A percentile compares a stretch with the other conserved stretches of the same genome.
These are phyloP conservation scores for Cajanus cajan DNA, from an alignment of 306 rosid genomes.

Conservation along the genomic window DNA sequence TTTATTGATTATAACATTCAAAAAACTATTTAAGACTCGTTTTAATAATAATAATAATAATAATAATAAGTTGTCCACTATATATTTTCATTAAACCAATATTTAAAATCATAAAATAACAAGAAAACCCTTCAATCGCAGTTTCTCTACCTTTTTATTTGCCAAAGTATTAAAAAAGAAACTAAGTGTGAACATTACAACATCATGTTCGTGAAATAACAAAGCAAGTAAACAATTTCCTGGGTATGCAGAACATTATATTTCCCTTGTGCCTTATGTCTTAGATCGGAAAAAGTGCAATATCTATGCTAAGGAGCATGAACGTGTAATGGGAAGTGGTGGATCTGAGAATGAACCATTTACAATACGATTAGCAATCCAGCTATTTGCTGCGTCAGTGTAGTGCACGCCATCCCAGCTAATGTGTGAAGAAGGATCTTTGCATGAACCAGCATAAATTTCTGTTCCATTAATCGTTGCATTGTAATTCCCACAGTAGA, in stretches of 20 bases:
- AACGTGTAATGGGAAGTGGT: constrained; percentile 43
- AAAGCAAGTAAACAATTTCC: background rate
- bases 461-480: constrained; percentile 51
- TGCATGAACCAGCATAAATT: constrained; percentile 56
- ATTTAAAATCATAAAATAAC: background rate
- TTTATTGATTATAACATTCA: too few species aligned
- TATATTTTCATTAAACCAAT: background rate
- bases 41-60: too few species aligned
- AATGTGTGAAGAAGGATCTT: constrained; percentile 61
- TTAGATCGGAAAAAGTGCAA: background rate
- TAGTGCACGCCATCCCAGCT: constrained; percentile 98
- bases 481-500: constrained; percentile 58
- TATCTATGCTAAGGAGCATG: constrained; percentile 42
- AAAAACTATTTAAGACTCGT: too few species aligned
- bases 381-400: constrained; percentile 75
- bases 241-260: background rate
- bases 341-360: constrained; percentile 70
- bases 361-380: constrained; percentile 58
- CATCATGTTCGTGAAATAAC: background rate
- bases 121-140: background rate
- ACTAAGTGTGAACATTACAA: background rate
- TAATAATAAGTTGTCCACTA: too few species aligned
- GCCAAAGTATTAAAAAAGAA: background rate
- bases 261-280: background rate
- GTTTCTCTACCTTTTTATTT: background rate